Base-by-base conservation (phyloP, 805 yeast species). In the Spathaspora girioi region DNA sequence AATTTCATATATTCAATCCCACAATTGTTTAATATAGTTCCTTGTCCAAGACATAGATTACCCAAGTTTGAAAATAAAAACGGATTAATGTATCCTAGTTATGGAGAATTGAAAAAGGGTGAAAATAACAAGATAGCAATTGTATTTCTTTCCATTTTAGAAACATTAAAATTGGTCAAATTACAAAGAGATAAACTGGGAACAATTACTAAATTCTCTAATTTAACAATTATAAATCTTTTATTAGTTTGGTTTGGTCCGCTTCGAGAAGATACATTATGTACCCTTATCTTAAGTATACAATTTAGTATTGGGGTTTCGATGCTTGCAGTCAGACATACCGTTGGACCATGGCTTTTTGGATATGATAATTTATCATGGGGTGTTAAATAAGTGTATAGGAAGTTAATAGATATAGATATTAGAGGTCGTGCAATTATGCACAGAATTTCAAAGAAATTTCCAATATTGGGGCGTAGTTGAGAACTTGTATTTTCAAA, bases 21-120 rank as follows among this genome's bases (percentile, higher is more conserved):
- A 1, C 99, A 94, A 68, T 69, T 94, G 55, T 87, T 93, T 69
- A 82, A 86, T 38, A 58, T 94, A 1, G 85, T 94, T 17, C 96
- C 94, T 3, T 94, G 98, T 63, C 99, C 99, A 20, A 80, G 99
- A 59, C 99, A 94, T 67, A 78, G 99, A 61, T 64, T 94, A 64
- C 99, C 99, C 1, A 78, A 75, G 55, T 87, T 88, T 62, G 83
- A 89, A 59, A 72, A 71, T 11, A 67, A 75, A 14, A 85, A 88
- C 54, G 91, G 93, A 1, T 69, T 86, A 45, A 74, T 94, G 77
- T 82, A 89, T 62, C 91, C 96, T 18, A 72, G 77, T 52, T 72
- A 56, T 51, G 78, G 71, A 3, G 70, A 66, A 27, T 50, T 73
- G 45, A 56, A 72, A 5, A 63, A 72, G n/a, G n/a, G n/a, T n/a